Conservation (phyloP, 78 protist species). For the Paratrimastix pyriformis region DNA sequence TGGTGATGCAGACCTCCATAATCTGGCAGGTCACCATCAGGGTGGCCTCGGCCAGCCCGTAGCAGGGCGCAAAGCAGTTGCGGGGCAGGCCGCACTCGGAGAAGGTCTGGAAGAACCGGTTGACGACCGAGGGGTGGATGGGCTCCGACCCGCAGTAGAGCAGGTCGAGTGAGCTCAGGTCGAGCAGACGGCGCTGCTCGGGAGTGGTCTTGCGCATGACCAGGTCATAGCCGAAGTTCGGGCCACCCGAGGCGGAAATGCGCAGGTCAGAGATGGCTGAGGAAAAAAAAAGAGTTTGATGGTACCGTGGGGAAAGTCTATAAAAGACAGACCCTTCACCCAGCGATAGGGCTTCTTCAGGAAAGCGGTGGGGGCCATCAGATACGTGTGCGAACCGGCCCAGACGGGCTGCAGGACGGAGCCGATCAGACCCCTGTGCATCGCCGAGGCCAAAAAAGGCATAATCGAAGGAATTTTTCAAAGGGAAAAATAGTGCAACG, state of each 20-base stretch:
- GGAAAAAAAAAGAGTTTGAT: too few relatives aligned
- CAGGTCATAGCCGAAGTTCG: conserved; percentile 24
- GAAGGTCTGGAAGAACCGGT: conserved; percentile 5
- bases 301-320: too few relatives aligned
- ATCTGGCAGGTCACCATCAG: background rate
- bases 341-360: conserved; percentile 11
- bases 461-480: too few relatives aligned
- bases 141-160: background rate
- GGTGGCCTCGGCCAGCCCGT: conserved; percentile 18
- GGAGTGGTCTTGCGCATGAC: conserved; percentile 6
- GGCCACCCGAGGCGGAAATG: background rate
- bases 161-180: background rate
- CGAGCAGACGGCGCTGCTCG: background rate
- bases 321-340: too few relatives aligned
- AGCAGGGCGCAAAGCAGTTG: background rate
- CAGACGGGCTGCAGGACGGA: background rate
- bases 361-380: conserved; percentile 9
- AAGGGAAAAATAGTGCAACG: too few relatives aligned
- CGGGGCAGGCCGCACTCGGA: background rate
- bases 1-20: too few relatives aligned
- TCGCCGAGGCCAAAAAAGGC: too few relatives aligned
- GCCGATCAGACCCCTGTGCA: conserved; percentile 7
- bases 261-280: background rate
- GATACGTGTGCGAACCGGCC: background rate
- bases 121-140: background rate